Percentiles rank a stretch among this genome's conserved stretches.
Conservation (phyloP, 345 rosid genomes). For the Pistacia integerrima region DNA sequence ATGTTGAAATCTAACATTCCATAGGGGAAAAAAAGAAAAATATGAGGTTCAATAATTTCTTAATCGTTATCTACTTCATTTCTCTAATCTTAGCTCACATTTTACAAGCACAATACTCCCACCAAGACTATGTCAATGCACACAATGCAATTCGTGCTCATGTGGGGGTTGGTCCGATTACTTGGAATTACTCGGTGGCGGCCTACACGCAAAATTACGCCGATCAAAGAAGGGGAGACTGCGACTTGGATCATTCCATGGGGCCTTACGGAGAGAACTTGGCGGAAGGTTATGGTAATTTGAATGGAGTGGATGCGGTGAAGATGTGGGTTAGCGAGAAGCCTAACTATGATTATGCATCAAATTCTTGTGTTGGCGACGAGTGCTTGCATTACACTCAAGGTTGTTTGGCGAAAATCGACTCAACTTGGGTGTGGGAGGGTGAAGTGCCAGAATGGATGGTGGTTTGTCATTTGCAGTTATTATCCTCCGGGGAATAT, state of each 20-base stretch:
- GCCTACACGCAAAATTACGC: constrained; percentile 26
- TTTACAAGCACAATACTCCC: neutral
- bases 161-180: constrained; percentile 21
- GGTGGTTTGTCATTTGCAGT: constrained; percentile 26
- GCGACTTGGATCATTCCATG: constrained; percentile 27
- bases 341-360: constrained; percentile 21
- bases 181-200: constrained; percentile 25
- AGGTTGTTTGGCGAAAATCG: constrained; percentile 28
- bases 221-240: neutral
- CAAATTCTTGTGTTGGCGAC: constrained; percentile 15
- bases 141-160: constrained; percentile 22
- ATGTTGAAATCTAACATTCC: neutral
- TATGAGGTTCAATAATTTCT: neutral
- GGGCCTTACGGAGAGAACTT: constrained; percentile 39
- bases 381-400: constrained; percentile 39
- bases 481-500: constrained; percentile 26
- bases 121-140: constrained; percentile 21
- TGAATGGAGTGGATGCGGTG: constrained; percentile 19
- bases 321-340: constrained; percentile 34
- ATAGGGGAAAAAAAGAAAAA: neutral
- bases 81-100: neutral
- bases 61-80: too few relatives aligned
- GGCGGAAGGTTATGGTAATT: constrained; percentile 19
- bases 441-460: constrained; percentile 26
- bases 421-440: constrained; percentile 27